Base-by-base conservation (phyloP, 1,284 basidiomycete genomes). In the Rugosomyces carneus region DNA sequence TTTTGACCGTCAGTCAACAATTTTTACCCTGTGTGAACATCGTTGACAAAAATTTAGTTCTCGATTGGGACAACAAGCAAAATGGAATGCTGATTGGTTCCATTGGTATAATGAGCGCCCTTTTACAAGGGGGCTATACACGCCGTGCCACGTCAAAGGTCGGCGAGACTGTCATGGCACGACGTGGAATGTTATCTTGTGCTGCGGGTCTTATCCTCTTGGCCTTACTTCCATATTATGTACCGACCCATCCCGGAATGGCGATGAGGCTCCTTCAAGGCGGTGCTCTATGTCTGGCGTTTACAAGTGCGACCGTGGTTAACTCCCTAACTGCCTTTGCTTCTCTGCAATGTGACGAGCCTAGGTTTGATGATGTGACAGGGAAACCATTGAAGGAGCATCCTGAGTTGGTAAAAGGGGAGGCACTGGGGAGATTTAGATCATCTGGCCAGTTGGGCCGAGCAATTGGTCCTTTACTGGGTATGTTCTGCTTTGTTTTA, bases 291-390 rank as follows among this genome's bases (percentile, higher is more conserved):
- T 87, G 84, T 57, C 72, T 95, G 63, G 89, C 89, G 1, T 93
- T 91, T 67, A 93, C 93, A 1, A 87, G 83, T 50, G 92, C 93
- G 3, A 94, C 90, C 2, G 92, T 94, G 38, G 93, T 96, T 49
- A 94, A 88, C 58, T 80, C 89, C 3, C 70, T 96, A 50, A 95
- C 90, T 37, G 81, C 91, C 16, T 80, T 84, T 50, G 92, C 91
- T 8, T 91, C 89, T 7, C 63, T 91, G 53, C 89, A 92, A 64
- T 92, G 89, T 55, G 89, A 93, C 59, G 89, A 87, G 19, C 69
- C 65, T 3, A 64, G 61, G 2, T 64, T 76, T 24, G 79, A 86
- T 55, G 62, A 67, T 18, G 70, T 73, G 35, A 79, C 76, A 2
- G 80, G 78, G 1, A 78, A 85, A 60, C 64, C 72, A 1, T 52